Evolutionary conservation across 169 alveolate species (phyloP).

Genomic region (Plasmodium falciparum): DNA sequence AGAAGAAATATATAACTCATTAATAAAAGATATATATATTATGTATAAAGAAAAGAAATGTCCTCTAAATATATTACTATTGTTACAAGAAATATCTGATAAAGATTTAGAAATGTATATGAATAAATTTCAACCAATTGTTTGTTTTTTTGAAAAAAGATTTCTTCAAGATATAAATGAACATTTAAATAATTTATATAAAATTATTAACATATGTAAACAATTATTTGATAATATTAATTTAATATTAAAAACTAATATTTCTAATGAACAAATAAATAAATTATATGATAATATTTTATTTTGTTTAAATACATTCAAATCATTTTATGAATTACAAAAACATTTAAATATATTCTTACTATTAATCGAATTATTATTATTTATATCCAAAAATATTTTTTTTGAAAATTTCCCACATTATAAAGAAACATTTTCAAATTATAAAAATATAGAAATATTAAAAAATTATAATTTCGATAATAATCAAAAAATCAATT

Average conservation of each 20-base stretch:
- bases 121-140: constrained; percentile 17
- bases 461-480: constrained; percentile 31
- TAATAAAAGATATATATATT: constrained; percentile 40
- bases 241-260: constrained; percentile 6
- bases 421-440: constrained; percentile 65
- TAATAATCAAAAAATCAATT: constrained; percentile 23
- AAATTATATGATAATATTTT: constrained; percentile 7
- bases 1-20: constrained; percentile 43
- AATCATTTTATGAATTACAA: constrained; percentile 27
- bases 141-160: constrained; percentile 27
- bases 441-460: constrained; percentile 32
- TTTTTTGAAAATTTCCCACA: constrained; percentile 70
- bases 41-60: constrained; percentile 63
- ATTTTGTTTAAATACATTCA: constrained; percentile 11
- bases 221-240: neutral
- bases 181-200: constrained; percentile 36
- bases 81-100: constrained; percentile 54
- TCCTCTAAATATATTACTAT: constrained; percentile 42
- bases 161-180: constrained; percentile 54
- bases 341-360: constrained; percentile 42
- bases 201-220: constrained; percentile 39
- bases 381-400: constrained; percentile 65
- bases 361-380: constrained; percentile 32
- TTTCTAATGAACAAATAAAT: neutral
- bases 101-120: constrained; percentile 36